Base-by-base conservation (phyloP, 2,329 filamentous ascomycete species). In the Arthrobotrys iridis region DNA sequence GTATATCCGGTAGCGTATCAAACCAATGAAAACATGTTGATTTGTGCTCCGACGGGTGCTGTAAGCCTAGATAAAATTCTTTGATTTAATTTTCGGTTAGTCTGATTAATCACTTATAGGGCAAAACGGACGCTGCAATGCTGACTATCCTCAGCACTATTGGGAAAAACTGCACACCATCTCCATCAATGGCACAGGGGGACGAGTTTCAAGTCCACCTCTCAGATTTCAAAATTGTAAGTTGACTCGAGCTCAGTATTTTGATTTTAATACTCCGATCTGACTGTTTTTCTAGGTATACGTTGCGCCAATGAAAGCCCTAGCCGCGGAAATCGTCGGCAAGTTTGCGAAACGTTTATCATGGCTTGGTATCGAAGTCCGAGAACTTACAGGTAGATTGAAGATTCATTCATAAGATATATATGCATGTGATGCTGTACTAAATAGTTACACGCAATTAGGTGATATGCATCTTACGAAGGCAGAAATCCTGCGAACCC, bases 391-490 rank as follows among this genome's bases (percentile, higher is more conserved):
- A 4, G 78, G 78, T 78, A 75, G 37, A 15, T 11, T 46, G 13
- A 24, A 11, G 15, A 11, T 0, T 6, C 8, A 20, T 1, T 2
- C 8, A 43, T 43, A 8, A 1, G 10, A n/a, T 22, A 33, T 5
- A 11, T 7, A n/a, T 35, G 3, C 2, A 3, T 1, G 18, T 4
- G 13, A 33, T 7, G n/a, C 1, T 11, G 15, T 15, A 4, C 26
- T 28, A 18, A 35, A 24, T 13, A 15, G 2, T 28, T 20, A 10
- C 11, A 4, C 18, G 18, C 22, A 37, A 24, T 37, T 22, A 52
- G 95, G 95, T 80, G 95, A 99, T 81, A 99, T 99, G 95, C 95
- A 99, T 81, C 87, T 99, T 67, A 97, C 94, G 55, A 99, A 99
- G 82, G 87, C 92, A 1, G 96, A 99, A 82, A 97, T 99, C 76